A percentile compares a stretch with the other conserved stretches of the same genome.
Evolutionary conservation across 352 stramenopile genomes (phyloP).

Genomic region (Globisporangium abappressorium): DNA sequence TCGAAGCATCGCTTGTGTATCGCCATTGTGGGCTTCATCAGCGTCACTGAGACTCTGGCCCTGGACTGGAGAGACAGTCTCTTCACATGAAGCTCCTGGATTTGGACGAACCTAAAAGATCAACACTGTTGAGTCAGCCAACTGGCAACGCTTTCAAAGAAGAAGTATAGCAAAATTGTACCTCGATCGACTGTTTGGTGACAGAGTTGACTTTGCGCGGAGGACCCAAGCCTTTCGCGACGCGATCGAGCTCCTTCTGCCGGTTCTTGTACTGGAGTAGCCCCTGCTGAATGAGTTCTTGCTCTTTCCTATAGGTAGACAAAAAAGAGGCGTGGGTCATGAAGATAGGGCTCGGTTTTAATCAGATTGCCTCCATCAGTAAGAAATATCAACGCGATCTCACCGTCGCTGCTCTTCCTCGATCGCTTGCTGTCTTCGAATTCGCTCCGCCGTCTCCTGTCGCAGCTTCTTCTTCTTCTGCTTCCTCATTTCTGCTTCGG

Average conservation of each 20-base stretch:
- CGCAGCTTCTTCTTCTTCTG: slow-evolving; percentile 41
- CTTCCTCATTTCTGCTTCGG: slow-evolving; percentile 23
- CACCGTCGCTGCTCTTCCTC: slow-evolving; percentile 49
- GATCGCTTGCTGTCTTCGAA: slow-evolving; percentile 40
- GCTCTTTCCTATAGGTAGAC: slow-evolving; percentile 32
- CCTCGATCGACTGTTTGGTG: not conserved
- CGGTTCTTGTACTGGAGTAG: slow-evolving; percentile 54
- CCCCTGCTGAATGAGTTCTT: slow-evolving; percentile 48
- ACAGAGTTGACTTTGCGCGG: not conserved
- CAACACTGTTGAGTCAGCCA: not conserved
- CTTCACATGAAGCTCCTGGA: not conserved
- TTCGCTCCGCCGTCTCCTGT: slow-evolving; percentile 41
- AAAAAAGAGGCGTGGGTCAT: too few species aligned
- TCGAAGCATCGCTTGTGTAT: not conserved
- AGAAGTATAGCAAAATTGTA: not conserved
- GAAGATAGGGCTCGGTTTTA: too few species aligned
- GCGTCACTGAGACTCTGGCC: not conserved
- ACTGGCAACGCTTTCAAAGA: not conserved
- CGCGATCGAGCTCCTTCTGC: slow-evolving; percentile 55
- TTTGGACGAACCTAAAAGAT: not conserved
- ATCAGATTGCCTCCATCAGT: not conserved
- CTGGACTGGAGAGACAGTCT: not conserved
- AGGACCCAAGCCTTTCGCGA: slow-evolving; percentile 43
- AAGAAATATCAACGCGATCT: not conserved
- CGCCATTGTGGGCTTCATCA: not conserved